phyloP scores from a whole-genome alignment of 441 rosid species.

The Raphanus hybrid region DNA sequence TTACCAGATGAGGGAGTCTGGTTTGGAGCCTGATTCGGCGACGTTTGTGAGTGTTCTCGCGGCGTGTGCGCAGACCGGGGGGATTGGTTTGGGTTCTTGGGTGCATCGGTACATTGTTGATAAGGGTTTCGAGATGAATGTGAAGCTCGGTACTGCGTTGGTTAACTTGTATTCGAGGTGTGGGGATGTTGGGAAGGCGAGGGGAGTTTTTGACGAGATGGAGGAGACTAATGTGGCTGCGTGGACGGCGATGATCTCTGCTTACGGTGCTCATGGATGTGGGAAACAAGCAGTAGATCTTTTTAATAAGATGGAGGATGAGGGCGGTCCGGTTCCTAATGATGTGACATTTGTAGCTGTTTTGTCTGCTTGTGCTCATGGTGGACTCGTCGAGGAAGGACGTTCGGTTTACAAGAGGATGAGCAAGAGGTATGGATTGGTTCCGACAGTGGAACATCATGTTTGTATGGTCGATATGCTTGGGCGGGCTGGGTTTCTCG shows the following conservation, averaged over 20 bases:
- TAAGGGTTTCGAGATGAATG: conserved; percentile 55
- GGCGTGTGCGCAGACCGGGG: conserved; percentile 80
- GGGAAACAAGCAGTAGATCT: conserved; percentile 65
- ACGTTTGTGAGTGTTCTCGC: conserved; percentile 70
- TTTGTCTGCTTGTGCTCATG: conserved; percentile 86
- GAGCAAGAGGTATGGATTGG: conserved; percentile 51
- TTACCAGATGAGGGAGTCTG: conserved; percentile 53
- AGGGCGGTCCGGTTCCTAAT: conserved; percentile 55
- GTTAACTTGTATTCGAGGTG: conserved; percentile 85
- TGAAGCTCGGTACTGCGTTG: conserved; percentile 75
- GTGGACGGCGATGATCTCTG: conserved; percentile 93
- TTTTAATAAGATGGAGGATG: conserved; percentile 55
- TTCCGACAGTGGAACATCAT: conserved; percentile 72
- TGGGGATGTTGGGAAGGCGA: conserved; percentile 61
- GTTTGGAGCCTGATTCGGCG: conserved; percentile 63
- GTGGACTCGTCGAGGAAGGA: conserved; percentile 72
- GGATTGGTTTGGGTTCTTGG: conserved; percentile 64
- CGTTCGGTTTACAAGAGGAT: conserved; percentile 58
- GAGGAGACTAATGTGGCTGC: conserved; percentile 70
- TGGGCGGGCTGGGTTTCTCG: conserved; percentile 80
- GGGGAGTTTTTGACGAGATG: conserved; percentile 69
- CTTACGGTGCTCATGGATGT: conserved; percentile 79
- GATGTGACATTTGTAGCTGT: conserved; percentile 75
- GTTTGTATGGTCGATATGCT: conserved; percentile 90
- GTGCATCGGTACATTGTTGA: conserved; percentile 56